Conservation (phyloP, 805 yeast genomes). For the Barnettozyma populi region DNA sequence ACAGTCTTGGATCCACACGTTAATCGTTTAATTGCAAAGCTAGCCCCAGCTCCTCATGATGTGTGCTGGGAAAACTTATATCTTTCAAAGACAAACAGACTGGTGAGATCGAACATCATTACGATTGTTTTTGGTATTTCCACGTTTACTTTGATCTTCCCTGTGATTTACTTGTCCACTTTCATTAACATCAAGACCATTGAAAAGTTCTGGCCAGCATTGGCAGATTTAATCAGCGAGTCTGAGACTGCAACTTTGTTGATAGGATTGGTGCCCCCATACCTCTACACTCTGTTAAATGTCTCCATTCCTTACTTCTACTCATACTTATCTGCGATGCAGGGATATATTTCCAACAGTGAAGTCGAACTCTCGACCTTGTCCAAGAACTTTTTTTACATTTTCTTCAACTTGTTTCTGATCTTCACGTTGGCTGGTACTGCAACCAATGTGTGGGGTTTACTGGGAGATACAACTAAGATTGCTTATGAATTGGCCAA, state of each 20-base stretch:
- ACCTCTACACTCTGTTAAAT: conserved; percentile 81
- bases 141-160: conserved; percentile 72
- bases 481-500: conserved; percentile 84
- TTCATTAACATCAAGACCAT: conserved; percentile 76
- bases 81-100: conserved; percentile 64
- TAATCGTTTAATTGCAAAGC: conserved; percentile 68
- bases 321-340: conserved; percentile 56
- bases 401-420: conserved; percentile 87
- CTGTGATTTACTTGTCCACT: conserved; percentile 81
- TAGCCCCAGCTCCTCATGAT: conserved; percentile 97
- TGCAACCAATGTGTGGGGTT: conserved; percentile 72
- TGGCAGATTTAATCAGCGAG: conserved; percentile 61
- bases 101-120: conserved; percentile 42
- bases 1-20: conserved; percentile 89
- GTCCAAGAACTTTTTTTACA: conserved; percentile 89
- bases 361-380: conserved; percentile 92
- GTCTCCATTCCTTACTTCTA: conserved; percentile 80
- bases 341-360: conserved; percentile 86
- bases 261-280: conserved; percentile 88
- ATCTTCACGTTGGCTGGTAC: conserved; percentile 95
- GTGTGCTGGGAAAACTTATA: conserved; percentile 88
- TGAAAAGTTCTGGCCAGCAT: conserved; percentile 73
- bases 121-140: conserved; percentile 38
- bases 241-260: conserved; percentile 69
- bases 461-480: conserved; percentile 82